Base-by-base conservation (phyloP, 495 filamentous ascomycete species). In the Echria macrotheca region DNA sequence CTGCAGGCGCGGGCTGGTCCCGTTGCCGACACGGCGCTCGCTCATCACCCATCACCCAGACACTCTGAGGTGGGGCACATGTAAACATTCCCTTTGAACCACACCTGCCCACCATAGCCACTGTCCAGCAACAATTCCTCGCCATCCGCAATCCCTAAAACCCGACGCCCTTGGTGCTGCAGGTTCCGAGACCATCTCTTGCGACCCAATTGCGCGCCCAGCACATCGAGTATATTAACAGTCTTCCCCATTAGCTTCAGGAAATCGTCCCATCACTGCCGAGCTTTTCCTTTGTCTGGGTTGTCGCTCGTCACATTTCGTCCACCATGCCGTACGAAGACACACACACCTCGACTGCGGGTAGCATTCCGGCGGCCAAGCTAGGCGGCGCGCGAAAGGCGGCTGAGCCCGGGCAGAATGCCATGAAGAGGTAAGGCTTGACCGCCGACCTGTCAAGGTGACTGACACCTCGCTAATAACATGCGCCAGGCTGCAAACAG, bases 401-500 rank as follows among this genome's bases (percentile, higher is more conserved):
- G 28, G 71, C 69, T 39, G 71, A 85, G 77, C 47, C 59, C 60
- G 81, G 79, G 29, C 85, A 86, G 65, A 86, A 85, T 71, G 85
- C 87, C 21, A 83, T 83, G 53, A 91, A 91, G 70, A 78, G 86
- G 86, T 89, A 72, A 36, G 71, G 63, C 1, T 17, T 22, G 4
- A 17, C 4, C 4, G 18, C n/a, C 4, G n/a, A 19, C 33, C 22
- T 36, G 14, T 12, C 33, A 26, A 6, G 15, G 26, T 9, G 25
- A 12, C 28, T 39, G n/a, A 15, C 24, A 35, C 3, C 33, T 32
- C 21, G 4, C 4, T 4, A 37, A 54, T 57, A 26, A 58, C 54
- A 46, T 17, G 11, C 4, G n/a, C 21, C 67, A 97, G 91, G 53
- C 77, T 99, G 50, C 93, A 99, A 70, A 88, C 89, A 32, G 93